A percentile compares a stretch with the other conserved stretches of the same genome.
These are phyloP conservation scores for Naematelia encephala DNA, from an alignment of 768 basidiomycete species.

Conservation along the genomic window DNA sequence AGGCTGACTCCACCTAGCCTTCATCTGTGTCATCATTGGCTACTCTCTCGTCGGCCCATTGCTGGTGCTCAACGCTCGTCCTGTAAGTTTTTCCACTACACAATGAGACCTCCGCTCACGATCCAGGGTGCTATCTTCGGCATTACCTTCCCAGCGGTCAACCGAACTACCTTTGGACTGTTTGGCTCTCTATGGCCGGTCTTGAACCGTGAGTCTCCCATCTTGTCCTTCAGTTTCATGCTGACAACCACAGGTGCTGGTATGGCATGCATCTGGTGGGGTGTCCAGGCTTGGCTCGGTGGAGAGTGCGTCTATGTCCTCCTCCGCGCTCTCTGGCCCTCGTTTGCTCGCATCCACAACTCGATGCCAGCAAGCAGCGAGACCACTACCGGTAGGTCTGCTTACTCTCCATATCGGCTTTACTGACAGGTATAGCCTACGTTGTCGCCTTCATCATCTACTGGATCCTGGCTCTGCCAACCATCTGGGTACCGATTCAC, in stretches of 20 bases:
- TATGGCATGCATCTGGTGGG: slow-evolving; percentile 49
- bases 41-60: slow-evolving; percentile 62
- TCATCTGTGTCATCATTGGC: slow-evolving; percentile 64
- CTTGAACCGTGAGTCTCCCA: slow-evolving; percentile 53
- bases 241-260: slow-evolving; percentile 16
- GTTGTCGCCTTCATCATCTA: slow-evolving; percentile 76
- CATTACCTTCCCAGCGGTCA: slow-evolving; percentile 55
- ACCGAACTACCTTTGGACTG: slow-evolving; percentile 69
- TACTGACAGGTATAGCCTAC: slow-evolving; percentile 17
- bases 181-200: slow-evolving; percentile 77
- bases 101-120: not conserved
- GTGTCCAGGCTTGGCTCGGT: slow-evolving; percentile 65
- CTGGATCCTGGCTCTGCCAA: slow-evolving; percentile 74
- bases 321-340: slow-evolving; percentile 73
- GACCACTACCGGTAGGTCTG: slow-evolving; percentile 65
- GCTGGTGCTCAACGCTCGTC: slow-evolving; percentile 71
- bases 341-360: slow-evolving; percentile 55
- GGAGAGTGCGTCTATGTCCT: slow-evolving; percentile 72
- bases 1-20: slow-evolving; percentile 56
- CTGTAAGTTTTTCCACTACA: slow-evolving; percentile 35
- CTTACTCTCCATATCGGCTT: slow-evolving; percentile 2
- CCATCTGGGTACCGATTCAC: slow-evolving; percentile 79
- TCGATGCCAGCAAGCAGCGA: slow-evolving; percentile 69
- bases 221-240: not conserved
- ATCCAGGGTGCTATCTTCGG: slow-evolving; percentile 65